Percentiles rank a stretch among this genome's conserved stretches.
Evolutionary conservation across 1,139 yeast species (phyloP).

Genomic region (Arxiozyma slooffiae): DNA sequence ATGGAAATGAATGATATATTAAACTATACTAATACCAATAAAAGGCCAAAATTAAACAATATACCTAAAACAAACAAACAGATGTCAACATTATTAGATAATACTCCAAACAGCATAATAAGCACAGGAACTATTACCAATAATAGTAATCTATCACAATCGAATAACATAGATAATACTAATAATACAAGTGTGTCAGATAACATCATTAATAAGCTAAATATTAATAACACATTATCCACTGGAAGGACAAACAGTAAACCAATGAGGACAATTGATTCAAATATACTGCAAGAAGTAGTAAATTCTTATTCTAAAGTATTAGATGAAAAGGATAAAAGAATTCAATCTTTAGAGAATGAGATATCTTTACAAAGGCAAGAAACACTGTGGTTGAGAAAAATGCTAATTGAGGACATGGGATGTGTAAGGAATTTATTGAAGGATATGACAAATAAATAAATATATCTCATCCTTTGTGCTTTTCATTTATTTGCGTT

Average conservation of each 20-base stretch:
- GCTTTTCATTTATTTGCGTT: too few relatives aligned
- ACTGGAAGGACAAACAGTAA: not conserved
- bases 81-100: not conserved
- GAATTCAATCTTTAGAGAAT: constrained; percentile 24
- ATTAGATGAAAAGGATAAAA: constrained; percentile 24
- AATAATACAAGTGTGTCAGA: not conserved
- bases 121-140: not conserved
- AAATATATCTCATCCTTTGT: not conserved
- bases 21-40: constrained; percentile 21
- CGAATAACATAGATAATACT: not conserved
- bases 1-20: constrained; percentile 26
- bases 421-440: constrained; percentile 27
- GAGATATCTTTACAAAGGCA: constrained; percentile 28
- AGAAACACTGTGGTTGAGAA: constrained; percentile 29
- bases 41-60: constrained; percentile 9
- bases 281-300: constrained; percentile 11
- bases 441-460: constrained; percentile 16
- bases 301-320: constrained; percentile 20
- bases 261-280: constrained; percentile 3
- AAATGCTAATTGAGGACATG: constrained; percentile 30
- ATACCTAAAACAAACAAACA: not conserved
- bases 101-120: constrained; percentile 1
- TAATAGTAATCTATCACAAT: not conserved
- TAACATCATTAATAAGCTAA: not conserved
- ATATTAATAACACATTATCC: not conserved